Evolutionary conservation across 345 rosid genomes (phyloP), one percentile per base, ranked within the genome.

Genomic region (Hevea brasiliensis): DNA sequence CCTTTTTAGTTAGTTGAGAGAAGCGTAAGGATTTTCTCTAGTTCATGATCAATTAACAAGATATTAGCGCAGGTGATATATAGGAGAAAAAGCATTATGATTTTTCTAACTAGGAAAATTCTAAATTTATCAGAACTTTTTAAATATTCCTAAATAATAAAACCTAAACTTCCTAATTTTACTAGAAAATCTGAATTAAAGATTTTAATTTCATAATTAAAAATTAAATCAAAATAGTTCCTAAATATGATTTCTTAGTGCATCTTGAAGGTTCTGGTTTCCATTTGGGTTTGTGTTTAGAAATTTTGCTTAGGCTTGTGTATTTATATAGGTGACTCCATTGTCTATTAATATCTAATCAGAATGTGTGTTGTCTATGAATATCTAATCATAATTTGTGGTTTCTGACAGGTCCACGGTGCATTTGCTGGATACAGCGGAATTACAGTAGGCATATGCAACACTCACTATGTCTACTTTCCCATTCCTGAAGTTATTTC

Each of bases 341-440:
- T n/a, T 10, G 54, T 54, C 23, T 42, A 35, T 55, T n/a, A 27
- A 37, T 12, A 40, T 21, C 15, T 10, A 48, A 14, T 10, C 5
- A 32, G 37, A 32, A 32, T n/a, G n/a, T n/a, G n/a, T n/a, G n/a
- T n/a, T n/a, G n/a, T 13, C 15, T 47, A 45, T 45, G 51, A 18
- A 44, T 45, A 26, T 35, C 3, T 65, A 4, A 70, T 45, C 37
- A 32, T 35, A 47, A 26, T 32, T 9, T 4, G 27, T 55, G 29
- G 37, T 75, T 65, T 66, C 76, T 32, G 76, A 70, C 92, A 95
- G 99, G 98, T 91, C 64, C 98, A 90, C 78, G 98, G 96, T 47
- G 98, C 98, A 54, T 95, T 95, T 83, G 98, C 97, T 29, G 99
- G 99, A 60, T 92, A 89, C 74, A 95, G 98, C 1, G 98, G 99